A percentile compares a stretch with the other conserved stretches of the same genome.
phyloP scores from a whole-genome alignment of 306 rosid species.

The Ormosia emarginata region DNA sequence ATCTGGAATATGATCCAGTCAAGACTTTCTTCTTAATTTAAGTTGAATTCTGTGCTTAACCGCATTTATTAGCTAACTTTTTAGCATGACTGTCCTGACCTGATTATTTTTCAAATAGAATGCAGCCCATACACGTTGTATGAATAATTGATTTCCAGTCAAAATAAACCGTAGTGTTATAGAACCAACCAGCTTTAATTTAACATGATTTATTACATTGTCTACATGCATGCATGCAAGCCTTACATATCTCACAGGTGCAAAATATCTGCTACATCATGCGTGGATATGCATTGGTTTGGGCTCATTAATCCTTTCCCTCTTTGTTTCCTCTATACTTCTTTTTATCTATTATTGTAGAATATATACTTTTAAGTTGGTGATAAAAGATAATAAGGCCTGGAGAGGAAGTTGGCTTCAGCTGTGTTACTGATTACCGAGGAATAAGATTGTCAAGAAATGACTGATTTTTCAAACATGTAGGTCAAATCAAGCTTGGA shows the following conservation, averaged over 20 bases:
- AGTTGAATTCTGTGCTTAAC: background rate
- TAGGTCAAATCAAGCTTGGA: constrained; percentile 30
- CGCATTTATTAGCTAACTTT: background rate
- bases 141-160: background rate
- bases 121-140: background rate
- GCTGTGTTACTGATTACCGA: constrained; percentile 28
- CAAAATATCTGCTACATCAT: too few relatives aligned
- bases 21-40: background rate
- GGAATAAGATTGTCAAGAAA: constrained; percentile 23
- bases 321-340: background rate
- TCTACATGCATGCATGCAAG: background rate
- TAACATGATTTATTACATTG: background rate
- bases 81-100: background rate
- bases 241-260: background rate
- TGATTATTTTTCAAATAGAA: background rate
- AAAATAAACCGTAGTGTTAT: background rate
- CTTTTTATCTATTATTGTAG: background rate
- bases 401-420: constrained; percentile 33
- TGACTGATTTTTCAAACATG: constrained; percentile 33
- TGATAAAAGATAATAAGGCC: constrained; percentile 16
- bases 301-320: background rate
- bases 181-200: too few relatives aligned
- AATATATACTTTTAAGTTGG: background rate
- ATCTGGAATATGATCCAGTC: constrained; percentile 4
- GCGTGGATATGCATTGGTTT: background rate